These are phyloP conservation scores for Penicillium sp. DNA, from an alignment of 2,329 filamentous ascomycete species.

Conservation along the genomic window DNA sequence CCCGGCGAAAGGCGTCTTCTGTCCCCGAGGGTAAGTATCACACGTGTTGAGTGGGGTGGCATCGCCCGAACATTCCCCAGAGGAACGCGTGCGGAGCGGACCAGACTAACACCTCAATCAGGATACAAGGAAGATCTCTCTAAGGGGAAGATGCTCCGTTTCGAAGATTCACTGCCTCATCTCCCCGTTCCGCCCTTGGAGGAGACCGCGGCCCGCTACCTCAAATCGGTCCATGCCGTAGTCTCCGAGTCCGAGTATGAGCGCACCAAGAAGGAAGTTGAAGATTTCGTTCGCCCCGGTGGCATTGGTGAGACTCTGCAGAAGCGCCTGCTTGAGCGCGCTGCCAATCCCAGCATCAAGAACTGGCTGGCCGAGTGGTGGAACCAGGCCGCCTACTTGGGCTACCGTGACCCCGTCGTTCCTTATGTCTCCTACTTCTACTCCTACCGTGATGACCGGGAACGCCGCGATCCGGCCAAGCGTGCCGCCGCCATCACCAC, in stretches of 20 bases:
- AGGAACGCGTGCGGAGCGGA: neutral
- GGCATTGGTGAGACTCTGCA: constrained; percentile 78
- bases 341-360: constrained; percentile 71
- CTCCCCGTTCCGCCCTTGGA: constrained; percentile 59
- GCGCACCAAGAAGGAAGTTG: constrained; percentile 68
- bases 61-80: too few relatives aligned
- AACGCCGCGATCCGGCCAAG: constrained; percentile 80
- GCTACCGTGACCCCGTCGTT: constrained; percentile 89
- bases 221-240: constrained; percentile 61
- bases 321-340: constrained; percentile 73
- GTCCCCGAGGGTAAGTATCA: constrained; percentile 43
- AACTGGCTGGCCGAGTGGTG: constrained; percentile 99
- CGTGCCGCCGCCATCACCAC: constrained; percentile 86
- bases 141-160: constrained; percentile 61
- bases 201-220: constrained; percentile 58
- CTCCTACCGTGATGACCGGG: constrained; percentile 89
- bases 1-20: constrained; percentile 41
- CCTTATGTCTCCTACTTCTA: constrained; percentile 99
- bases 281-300: constrained; percentile 83
- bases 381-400: constrained; percentile 90
- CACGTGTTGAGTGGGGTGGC: constrained; percentile 8
- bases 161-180: constrained; percentile 59
- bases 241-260: constrained; percentile 55
- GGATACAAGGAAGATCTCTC: constrained; percentile 60
- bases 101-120: constrained; percentile 24